A percentile compares a stretch with the other conserved stretches of the same genome.
phyloP scores from a whole-genome alignment of 768 basidiomycete species.

The Psilocybe azurescens region DNA sequence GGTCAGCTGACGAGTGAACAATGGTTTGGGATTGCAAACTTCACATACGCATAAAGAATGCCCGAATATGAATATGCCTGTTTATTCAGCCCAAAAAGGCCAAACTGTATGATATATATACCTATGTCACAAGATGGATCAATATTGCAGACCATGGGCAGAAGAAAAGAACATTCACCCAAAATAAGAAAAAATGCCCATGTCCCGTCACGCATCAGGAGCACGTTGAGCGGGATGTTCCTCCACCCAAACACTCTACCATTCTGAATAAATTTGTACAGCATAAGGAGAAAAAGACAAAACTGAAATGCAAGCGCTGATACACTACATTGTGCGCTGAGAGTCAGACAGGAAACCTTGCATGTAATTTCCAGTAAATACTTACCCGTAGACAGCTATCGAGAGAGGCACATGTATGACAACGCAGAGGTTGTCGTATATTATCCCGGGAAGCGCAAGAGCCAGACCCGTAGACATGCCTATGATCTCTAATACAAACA shows the following conservation, averaged over 20 bases:
- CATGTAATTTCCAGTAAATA: neutral
- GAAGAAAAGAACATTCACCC: conserved; percentile 27
- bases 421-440: conserved; percentile 37
- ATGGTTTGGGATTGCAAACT: no score
- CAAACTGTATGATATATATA: conserved; percentile 27
- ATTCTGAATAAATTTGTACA: conserved; percentile 37
- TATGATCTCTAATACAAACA: conserved; percentile 36
- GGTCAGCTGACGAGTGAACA: neutral
- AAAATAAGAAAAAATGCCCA: conserved; percentile 47
- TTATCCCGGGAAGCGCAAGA: conserved; percentile 33
- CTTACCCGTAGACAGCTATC: conserved; percentile 38
- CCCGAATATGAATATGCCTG: neutral
- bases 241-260: conserved; percentile 41
- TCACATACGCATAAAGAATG: conserved; percentile 3
- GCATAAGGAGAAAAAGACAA: conserved; percentile 41
- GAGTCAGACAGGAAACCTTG: no score
- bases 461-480: conserved; percentile 34
- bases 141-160: neutral
- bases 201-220: conserved; percentile 50
- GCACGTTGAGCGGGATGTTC: conserved; percentile 39
- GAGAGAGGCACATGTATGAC: conserved; percentile 29
- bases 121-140: conserved; percentile 17
- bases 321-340: conserved; percentile 21
- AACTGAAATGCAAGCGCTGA: conserved; percentile 41
- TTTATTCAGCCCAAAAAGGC: conserved; percentile 23